Evolutionary conservation across 2,329 filamentous ascomycete genomes (phyloP).

Genomic region (Aspergillus transmontanensis): DNA sequence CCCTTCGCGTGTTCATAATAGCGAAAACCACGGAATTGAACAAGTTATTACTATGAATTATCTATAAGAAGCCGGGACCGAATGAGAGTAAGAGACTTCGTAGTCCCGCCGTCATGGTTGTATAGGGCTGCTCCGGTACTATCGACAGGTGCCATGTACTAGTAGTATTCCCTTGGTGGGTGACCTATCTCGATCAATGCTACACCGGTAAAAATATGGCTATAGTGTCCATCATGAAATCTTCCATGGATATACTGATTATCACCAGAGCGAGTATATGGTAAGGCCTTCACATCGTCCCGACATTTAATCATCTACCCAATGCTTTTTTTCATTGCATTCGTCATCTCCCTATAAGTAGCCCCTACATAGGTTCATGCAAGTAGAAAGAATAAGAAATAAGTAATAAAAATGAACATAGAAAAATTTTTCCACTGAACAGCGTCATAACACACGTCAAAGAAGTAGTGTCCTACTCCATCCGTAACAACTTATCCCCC

Average conservation of each 20-base stretch:
- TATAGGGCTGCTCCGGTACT: no score
- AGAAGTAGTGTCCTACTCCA: slow-evolving; percentile 32
- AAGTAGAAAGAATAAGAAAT: slow-evolving; percentile 25
- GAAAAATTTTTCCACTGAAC: slow-evolving; percentile 29
- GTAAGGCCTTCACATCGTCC: not conserved
- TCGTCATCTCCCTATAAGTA: slow-evolving; percentile 22
- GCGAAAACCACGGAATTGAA: no score
- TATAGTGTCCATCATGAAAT: not conserved
- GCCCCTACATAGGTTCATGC: slow-evolving; percentile 29
- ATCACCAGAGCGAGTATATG: not conserved
- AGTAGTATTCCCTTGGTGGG: no score
- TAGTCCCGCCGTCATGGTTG: no score
- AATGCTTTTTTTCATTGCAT: slow-evolving; percentile 18
- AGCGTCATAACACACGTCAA: slow-evolving; percentile 38
- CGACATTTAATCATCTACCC: not conserved
- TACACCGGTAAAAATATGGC: no score
- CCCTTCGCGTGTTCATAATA: no score
- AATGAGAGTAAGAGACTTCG: no score
- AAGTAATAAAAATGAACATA: slow-evolving; percentile 23
- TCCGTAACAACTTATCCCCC: slow-evolving; percentile 26
- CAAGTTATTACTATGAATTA: no score
- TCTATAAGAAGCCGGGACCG: no score
- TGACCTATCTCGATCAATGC: no score
- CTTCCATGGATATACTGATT: not conserved
- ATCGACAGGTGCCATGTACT: no score